Base-by-base conservation (phyloP, 2,329 filamentous ascomycete species). In the Fusarium armeniacum region DNA sequence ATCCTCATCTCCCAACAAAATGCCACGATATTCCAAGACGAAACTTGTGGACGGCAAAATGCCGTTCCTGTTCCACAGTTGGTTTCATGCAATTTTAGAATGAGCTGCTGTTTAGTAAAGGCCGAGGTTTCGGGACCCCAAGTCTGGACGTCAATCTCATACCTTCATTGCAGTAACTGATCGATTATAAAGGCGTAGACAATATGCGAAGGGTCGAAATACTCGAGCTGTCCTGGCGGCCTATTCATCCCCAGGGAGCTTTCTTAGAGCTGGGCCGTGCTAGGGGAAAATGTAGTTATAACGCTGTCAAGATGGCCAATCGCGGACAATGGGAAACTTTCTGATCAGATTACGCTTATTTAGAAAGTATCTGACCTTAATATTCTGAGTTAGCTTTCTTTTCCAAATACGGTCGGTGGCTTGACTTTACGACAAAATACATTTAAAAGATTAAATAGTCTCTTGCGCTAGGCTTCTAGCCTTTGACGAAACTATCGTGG, bases 1-100 rank as follows among this genome's bases (percentile, higher is more conserved):
- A 58, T 69, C 3, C 73, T 80, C 40, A 75, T 81, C 24, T 52
- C 70, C 36, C 71, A 79, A 60, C 74, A 77, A 43, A 78, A 79
- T 40, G n/a, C 11, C 11, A 40, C 36, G 7, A 7, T 40, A 51
- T 75, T 73, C 61, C 69, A 70, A 36, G 74, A 49, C 77, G 20
- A 73, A 67, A 13, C 41, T 9, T 18, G 1, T 15, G 32, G 30
- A 16, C 30, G 16, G 5, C 26, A 46, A 30, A 30, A 46, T n/a
- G 6, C 43, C 13, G 10, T 30, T 15, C 26, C 43, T 18, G 6
- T 30, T 2, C 44, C 24, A 46, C 15, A 30, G 26, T 24, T 28
- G 11, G 15, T 24, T 13, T 46, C 44, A 1, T 46, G 26, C 18
- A 10, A 12, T 24, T 46, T 24, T 5, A 30, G 9, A 18, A 24